A percentile compares a stretch with the other conserved stretches of the same genome.
These are phyloP conservation scores for Filobasidium wieringae DNA, from an alignment of 768 basidiomycete genomes.

Conservation along the genomic window DNA sequence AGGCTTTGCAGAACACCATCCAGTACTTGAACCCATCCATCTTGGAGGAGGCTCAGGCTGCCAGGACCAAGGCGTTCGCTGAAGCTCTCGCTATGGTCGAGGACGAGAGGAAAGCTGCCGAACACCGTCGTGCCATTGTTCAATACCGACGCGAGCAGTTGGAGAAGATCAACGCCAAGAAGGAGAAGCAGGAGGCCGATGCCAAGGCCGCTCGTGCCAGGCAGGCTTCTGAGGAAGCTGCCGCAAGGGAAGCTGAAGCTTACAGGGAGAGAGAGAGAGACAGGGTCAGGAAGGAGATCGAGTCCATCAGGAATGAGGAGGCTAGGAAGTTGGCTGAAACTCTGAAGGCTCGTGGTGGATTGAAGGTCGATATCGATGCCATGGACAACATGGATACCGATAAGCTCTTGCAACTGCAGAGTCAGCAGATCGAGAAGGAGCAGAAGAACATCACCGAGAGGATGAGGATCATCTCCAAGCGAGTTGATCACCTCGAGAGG, in stretches of 20 bases:
- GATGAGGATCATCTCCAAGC: conserved; percentile 69
- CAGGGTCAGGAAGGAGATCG: conserved; percentile 46
- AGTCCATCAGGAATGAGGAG: conserved; percentile 64
- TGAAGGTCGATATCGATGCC: conserved; percentile 58
- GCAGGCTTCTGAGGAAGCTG: conserved; percentile 53
- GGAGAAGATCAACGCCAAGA: conserved; percentile 67
- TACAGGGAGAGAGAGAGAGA: conserved; percentile 48
- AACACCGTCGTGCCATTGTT: conserved; percentile 64
- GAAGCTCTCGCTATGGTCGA: conserved; percentile 44
- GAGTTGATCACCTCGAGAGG: conserved; percentile 88
- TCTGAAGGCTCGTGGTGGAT: conserved; percentile 64
- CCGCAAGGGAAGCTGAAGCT: conserved; percentile 55
- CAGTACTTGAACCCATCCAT: conserved; percentile 40
- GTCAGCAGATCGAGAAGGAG: conserved; percentile 92
- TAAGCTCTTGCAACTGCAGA: conserved; percentile 75
- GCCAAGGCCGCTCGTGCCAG: conserved; percentile 58
- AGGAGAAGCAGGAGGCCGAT: conserved; percentile 78
- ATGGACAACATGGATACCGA: conserved; percentile 53
- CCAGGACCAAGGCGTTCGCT: conserved; percentile 41
- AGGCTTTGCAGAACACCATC: conserved; percentile 60
- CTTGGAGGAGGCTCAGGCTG: conserved; percentile 50
- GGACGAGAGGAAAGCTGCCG: conserved; percentile 39
- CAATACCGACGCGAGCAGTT: conserved; percentile 74
- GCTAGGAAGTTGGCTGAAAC: conserved; percentile 77
- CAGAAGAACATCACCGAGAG: conserved; percentile 74